Evolutionary conservation across 2,329 filamentous ascomycete species (phyloP).

Genomic region (Stagonosporopsis cucurbitacearum): DNA sequence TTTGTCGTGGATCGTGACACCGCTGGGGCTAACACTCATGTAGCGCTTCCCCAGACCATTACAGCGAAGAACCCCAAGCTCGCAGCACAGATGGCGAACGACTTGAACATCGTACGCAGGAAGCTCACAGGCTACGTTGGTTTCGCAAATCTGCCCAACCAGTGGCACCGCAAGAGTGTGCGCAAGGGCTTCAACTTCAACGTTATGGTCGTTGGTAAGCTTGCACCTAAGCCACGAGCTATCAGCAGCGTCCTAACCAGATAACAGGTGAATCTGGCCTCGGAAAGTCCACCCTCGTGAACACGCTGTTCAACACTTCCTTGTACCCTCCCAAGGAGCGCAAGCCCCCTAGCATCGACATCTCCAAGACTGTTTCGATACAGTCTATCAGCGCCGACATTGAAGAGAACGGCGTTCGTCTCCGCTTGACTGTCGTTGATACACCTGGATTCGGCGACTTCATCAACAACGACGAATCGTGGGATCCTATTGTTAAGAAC

Average conservation of each 20-base stretch:
- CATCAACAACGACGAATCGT: conserved; percentile 99
- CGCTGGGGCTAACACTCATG: conserved; percentile 57
- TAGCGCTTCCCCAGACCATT: conserved; percentile 63
- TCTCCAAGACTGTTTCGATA: conserved; percentile 77
- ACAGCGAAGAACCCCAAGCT: conserved; percentile 69
- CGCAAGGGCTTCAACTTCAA: conserved; percentile 99
- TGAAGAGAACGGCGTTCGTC: conserved; percentile 96
- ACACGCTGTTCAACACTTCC: conserved; percentile 99
- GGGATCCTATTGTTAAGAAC: conserved; percentile 98
- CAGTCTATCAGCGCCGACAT: conserved; percentile 69
- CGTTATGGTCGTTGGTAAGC: conserved; percentile 99
- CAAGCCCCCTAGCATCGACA: conserved; percentile 95
- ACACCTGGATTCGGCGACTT: conserved; percentile 99
- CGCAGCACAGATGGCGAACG: conserved; percentile 56
- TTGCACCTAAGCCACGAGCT: not conserved
- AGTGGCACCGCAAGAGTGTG: conserved; percentile 99
- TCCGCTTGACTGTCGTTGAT: conserved; percentile 95
- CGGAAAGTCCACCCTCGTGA: conserved; percentile 98
- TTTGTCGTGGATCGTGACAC: conserved; percentile 66
- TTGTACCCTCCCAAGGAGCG: conserved; percentile 98
- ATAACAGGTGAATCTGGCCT: conserved; percentile 91
- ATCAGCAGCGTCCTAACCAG: conserved; percentile 23
- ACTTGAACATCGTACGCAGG: conserved; percentile 93
- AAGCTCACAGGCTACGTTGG: conserved; percentile 99
- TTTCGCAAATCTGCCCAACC: conserved; percentile 98